Evolutionary conservation across 2,329 filamentous ascomycete species (phyloP), one percentile per base, ranked within the genome.

Genomic region (Endocalyx cinctus): DNA sequence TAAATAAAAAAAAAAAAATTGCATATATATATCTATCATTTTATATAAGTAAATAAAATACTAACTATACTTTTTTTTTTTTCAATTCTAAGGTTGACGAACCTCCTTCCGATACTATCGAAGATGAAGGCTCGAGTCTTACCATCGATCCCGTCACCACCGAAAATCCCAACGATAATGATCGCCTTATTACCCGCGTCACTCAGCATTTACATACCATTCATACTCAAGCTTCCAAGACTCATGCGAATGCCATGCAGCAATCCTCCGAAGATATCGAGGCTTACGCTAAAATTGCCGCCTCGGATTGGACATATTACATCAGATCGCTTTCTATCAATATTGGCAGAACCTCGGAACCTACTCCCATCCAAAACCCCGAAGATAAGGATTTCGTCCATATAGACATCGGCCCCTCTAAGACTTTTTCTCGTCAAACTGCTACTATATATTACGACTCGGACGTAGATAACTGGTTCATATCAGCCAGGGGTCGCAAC

Each of bases 401-500:
- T 55, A 90, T 98, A 47, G 90, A 98, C 56, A 70, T 98, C 19
- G 85, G 86, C 1, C 86, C 86, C 0, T 85, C 77, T 61, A 90
- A 90, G 64, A 79, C 84, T 54, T 80, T 90, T 22, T 90, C 86
- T 18, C 76, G 86, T 41, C 72, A 82, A 41, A 85, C 89, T 54
- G 85, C 84, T 10, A 70, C 79, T 50, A 85, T 92, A 32, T 78
- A 73, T 46, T 92, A 85, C 51, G 77, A 87, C 50, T 64, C 70
- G 13, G 77, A 81, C 26, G 63, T 72, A 23, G 81, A 79, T 47
- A 77, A 74, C 40, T 98, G 92, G 92, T 82, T 83, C 51, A 76
- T 98, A 32, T 68, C 79, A 27, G 87, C 95, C 43, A 89, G 90
- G 55, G 92, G 92, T 14, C 84, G 92, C 47, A 98, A 98, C 57